Evolutionary conservation across 371 early-diverging fungal species (phyloP).

Genomic region (Syncephalis fuscata): DNA sequence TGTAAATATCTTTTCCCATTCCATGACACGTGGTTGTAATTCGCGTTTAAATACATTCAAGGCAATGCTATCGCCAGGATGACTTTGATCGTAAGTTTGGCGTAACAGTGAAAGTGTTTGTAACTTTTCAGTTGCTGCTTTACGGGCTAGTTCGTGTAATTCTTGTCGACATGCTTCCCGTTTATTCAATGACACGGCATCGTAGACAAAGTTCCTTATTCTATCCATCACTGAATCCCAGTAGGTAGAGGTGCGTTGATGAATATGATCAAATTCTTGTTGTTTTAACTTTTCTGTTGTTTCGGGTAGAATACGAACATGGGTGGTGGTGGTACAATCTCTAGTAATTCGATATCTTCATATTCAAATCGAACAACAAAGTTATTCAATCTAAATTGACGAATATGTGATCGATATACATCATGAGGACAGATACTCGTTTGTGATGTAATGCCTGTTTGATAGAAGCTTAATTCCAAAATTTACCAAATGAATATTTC

Average conservation of each 20-base stretch:
- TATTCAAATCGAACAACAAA: constrained; percentile 60
- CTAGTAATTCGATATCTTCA: constrained; percentile 52
- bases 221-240: constrained; percentile 55
- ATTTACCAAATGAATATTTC: constrained; percentile 91
- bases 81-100: constrained; percentile 54
- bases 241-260: constrained; percentile 33
- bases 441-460: constrained; percentile 40
- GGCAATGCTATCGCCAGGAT: constrained; percentile 58
- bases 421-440: constrained; percentile 70
- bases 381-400: constrained; percentile 55
- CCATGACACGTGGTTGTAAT: constrained; percentile 55
- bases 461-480: constrained; percentile 76
- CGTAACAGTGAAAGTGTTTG: constrained; percentile 60
- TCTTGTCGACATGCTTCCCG: constrained; percentile 41
- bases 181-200: constrained; percentile 41
- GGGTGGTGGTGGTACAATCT: constrained; percentile 63
- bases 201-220: constrained; percentile 33
- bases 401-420: constrained; percentile 55
- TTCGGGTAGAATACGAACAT: constrained; percentile 34
- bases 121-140: constrained; percentile 54
- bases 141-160: constrained; percentile 37
- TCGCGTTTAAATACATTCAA: constrained; percentile 53
- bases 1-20: constrained; percentile 70
- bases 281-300: constrained; percentile 32
- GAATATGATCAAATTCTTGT: constrained; percentile 35